Conservation (phyloP, 2,329 filamentous ascomycete genomes). For the Fusarium xylarioides region DNA sequence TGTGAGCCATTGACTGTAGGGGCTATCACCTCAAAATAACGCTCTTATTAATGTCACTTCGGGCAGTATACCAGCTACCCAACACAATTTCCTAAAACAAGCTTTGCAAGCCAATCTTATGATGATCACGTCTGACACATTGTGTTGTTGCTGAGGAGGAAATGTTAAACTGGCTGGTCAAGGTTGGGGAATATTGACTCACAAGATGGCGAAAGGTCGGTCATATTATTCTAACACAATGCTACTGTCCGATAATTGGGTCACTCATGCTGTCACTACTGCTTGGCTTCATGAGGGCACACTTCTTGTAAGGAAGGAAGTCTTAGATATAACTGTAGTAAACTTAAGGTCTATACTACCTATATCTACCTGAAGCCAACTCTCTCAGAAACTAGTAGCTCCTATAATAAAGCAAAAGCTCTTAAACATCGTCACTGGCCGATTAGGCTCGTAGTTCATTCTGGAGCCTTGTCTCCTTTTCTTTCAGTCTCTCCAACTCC, state of each 20-base stretch:
- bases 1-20: background rate
- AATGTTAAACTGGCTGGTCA: background rate
- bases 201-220: background rate
- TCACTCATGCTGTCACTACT: too few relatives aligned
- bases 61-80: background rate
- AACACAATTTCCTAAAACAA: background rate
- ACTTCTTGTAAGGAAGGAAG: background rate
- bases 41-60: background rate
- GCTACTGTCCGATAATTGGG: accelerated
- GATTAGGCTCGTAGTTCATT: accelerated
- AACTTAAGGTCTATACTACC: accelerated
- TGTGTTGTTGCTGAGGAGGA: background rate
- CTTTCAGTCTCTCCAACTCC: background rate
- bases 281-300: accelerated
- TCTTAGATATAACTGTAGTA: background rate
- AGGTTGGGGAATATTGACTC: background rate
- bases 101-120: background rate
- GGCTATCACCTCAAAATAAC: background rate
- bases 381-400: too few relatives aligned
- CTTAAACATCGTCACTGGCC: background rate
- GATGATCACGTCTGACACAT: accelerated
- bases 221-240: background rate
- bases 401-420: too few relatives aligned
- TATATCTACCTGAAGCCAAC: accelerated
- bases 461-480: background rate